These are phyloP conservation scores for Thozetella sp. DNA, from an alignment of 495 filamentous ascomycete species.

Conservation along the genomic window DNA sequence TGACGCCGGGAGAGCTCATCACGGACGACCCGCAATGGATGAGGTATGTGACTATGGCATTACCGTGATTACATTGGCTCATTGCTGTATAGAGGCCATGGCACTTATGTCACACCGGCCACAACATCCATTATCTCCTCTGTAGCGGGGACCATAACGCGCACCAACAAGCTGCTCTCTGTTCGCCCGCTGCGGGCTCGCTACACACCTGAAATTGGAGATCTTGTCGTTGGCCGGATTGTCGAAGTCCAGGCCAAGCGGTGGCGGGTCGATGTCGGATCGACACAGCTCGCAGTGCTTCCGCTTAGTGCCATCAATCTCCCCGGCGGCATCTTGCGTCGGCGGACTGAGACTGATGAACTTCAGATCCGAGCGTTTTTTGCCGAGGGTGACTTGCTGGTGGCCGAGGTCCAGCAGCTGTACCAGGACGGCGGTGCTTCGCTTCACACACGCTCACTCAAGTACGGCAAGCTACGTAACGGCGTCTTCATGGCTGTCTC, in stretches of 20 bases:
- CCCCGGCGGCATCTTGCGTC: constrained; percentile 88
- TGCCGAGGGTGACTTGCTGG: constrained; percentile 83
- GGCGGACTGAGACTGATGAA: constrained; percentile 91
- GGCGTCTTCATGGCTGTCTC: constrained; percentile 82
- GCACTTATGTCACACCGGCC: constrained; percentile 66
- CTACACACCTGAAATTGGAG: constrained; percentile 93
- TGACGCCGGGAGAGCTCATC: constrained; percentile 88
- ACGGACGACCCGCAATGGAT: constrained; percentile 97
- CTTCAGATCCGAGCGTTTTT: constrained; percentile 94
- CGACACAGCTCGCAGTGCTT: constrained; percentile 77
- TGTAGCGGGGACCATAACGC: constrained; percentile 81
- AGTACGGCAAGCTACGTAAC: constrained; percentile 94
- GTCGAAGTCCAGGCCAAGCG: constrained; percentile 85
- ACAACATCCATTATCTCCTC: constrained; percentile 77
- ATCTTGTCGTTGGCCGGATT: constrained; percentile 92
- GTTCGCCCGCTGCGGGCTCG: constrained; percentile 88
- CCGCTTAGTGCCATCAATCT: constrained; percentile 90
- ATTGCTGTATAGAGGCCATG: constrained; percentile 65
- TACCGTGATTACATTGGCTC: background rate
- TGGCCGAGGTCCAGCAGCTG: constrained; percentile 89
- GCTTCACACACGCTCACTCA: constrained; percentile 85
- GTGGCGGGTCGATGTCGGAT: constrained; percentile 92
- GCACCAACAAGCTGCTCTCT: constrained; percentile 95
- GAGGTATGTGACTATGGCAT: constrained; percentile 57
- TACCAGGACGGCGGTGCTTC: constrained; percentile 79